Conservation (phyloP, 1,139 yeast species). For the Diutina sp. region DNA sequence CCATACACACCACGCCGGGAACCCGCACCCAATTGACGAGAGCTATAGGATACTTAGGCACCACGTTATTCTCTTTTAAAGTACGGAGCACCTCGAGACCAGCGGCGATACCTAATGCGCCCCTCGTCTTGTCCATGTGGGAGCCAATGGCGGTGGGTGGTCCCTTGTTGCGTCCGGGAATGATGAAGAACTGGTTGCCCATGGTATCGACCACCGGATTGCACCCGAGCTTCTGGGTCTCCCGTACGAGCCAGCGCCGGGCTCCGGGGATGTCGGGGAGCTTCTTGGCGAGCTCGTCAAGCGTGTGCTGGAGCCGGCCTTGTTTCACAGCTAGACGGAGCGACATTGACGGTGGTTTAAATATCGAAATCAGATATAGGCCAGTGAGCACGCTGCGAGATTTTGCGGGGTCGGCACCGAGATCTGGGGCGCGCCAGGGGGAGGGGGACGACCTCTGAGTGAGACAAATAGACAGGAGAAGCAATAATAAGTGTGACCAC, state of each 20-base stretch:
- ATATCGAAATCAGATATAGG: too few relatives aligned
- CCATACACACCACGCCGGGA: slow-evolving; percentile 46
- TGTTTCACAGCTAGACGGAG: neutral
- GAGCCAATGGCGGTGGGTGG: slow-evolving; percentile 53
- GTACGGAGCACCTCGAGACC: slow-evolving; percentile 60
- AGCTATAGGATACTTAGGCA: slow-evolving; percentile 54
- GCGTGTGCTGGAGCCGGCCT: neutral
- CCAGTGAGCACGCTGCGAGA: neutral
- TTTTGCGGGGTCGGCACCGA: neutral
- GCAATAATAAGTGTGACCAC: too few relatives aligned
- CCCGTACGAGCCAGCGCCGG: slow-evolving; percentile 40
- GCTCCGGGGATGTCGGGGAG: neutral
- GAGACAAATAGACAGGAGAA: too few relatives aligned
- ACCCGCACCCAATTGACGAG: slow-evolving; percentile 61
- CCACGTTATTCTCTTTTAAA: slow-evolving; percentile 40
- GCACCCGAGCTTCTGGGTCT: slow-evolving; percentile 44
- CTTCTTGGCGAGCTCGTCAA: neutral
- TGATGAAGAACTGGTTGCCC: slow-evolving; percentile 57
- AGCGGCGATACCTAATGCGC: slow-evolving; percentile 56
- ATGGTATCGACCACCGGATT: slow-evolving; percentile 42
- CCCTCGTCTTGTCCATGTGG: slow-evolving; percentile 70
- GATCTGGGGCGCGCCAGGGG: neutral
- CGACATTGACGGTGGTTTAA: neutral
- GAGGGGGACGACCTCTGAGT: neutral
- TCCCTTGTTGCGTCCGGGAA: slow-evolving; percentile 39